Percentiles rank a stretch among this genome's conserved stretches.
These are phyloP conservation scores for Cymbopogon flexuosus DNA, from an alignment of 202 grass and related monocot genomes.

Conservation along the genomic window DNA sequence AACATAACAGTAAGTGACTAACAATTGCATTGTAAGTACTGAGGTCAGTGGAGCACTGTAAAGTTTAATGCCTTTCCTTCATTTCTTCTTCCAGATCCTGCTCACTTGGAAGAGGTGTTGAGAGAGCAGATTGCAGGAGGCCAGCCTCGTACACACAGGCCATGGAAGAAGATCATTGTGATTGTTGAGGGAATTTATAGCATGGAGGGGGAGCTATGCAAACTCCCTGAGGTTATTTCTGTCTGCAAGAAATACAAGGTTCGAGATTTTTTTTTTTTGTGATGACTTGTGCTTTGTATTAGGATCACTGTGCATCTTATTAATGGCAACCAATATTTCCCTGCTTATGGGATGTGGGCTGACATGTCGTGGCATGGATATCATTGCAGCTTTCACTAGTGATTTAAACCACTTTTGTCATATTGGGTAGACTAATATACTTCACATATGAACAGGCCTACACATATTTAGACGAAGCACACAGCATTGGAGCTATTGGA, in stretches of 20 bases:
- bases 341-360: neutral
- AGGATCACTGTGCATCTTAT: neutral
- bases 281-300: slow-evolving; percentile 14
- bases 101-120: slow-evolving; percentile 85
- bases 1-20: slow-evolving; percentile 79
- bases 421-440: slow-evolving; percentile 15
- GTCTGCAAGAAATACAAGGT: slow-evolving; percentile 99
- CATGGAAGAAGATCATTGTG: slow-evolving; percentile 96
- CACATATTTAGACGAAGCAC: slow-evolving; percentile 92
- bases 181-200: slow-evolving; percentile 97
- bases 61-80: neutral
- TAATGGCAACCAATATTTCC: neutral
- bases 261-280: neutral
- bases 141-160: slow-evolving; percentile 79
- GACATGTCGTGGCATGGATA: slow-evolving; percentile 9
- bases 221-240: slow-evolving; percentile 81
- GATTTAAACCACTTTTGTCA: neutral
- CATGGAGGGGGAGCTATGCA: slow-evolving; percentile 96
- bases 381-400: neutral
- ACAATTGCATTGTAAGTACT: slow-evolving; percentile 15
- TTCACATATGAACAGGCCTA: slow-evolving; percentile 57
- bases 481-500: slow-evolving; percentile 90
- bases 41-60: neutral
- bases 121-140: slow-evolving; percentile 84
- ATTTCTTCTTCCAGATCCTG: slow-evolving; percentile 52